Evolutionary conservation across 169 alveolate species (phyloP), one percentile per base, ranked within the genome.

Genomic region (Cryptosporidium sp.): DNA sequence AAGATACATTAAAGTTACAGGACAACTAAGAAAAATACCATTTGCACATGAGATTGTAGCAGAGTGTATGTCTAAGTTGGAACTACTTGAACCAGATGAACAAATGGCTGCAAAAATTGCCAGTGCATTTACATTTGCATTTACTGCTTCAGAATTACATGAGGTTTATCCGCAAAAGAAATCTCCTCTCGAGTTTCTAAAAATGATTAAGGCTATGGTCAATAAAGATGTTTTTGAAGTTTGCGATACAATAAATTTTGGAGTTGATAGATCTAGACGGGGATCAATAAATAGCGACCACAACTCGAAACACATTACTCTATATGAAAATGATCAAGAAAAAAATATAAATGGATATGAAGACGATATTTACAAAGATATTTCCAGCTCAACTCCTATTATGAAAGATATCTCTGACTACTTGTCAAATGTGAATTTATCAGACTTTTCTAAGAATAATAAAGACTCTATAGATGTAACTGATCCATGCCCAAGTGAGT

Each of bases 41-140:
- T 92, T 87, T 60, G 91, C 91, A 33, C 93, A 93, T 14, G 92
- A 91, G 68, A 86, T 87, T 33, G 93, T 85, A 9, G 94, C 95
- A 31, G 85, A 80, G 5, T 91, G 93, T 73, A 93, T 93, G 95
- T 92, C 92, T 23, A 87, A 86, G n/a, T 85, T 93, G 26, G 95
- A 93, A 52, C 84, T 92, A 31, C 92, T 93, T 33, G 85, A 92
- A 69, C 95, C 95, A 10, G 94, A 93, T 68, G 95, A 93, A 85
- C 95, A 93, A 72, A 85, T 92, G 94, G 92, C 92, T 80, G 95
- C 95, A 26, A 93, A 93, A 53, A 91, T 91, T 58, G 95, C 95
- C 29, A 85, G 93, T 16, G 93, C 93, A 26, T 93, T 93, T 75
- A 91, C 94, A 26, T 67, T 86, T 29, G 75, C 94, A 26, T 93